phyloP scores from a whole-genome alignment of 768 basidiomycete species.

The Rhizopogon rudus region DNA sequence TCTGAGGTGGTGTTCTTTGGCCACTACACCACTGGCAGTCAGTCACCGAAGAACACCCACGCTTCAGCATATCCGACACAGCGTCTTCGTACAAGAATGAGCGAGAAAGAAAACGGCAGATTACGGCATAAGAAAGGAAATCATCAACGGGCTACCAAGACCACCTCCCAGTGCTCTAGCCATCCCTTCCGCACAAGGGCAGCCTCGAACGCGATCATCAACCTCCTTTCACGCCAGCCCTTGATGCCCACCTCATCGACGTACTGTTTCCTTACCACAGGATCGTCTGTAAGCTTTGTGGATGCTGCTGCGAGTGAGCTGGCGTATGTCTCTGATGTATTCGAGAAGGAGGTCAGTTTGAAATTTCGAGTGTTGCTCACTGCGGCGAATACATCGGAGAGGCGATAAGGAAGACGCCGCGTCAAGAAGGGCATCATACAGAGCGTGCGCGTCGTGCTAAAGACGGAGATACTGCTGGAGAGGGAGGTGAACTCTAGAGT shows the following conservation, averaged over 20 bases:
- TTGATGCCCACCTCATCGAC: conserved; percentile 22
- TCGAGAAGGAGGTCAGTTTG: conserved; percentile 30
- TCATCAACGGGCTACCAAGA: background rate
- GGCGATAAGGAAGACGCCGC: conserved; percentile 27
- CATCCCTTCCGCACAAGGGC: conserved; percentile 40
- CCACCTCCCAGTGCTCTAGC: conserved; percentile 42
- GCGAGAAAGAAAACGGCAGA: background rate
- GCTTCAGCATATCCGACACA: too few species aligned
- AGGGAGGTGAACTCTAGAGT: conserved; percentile 35
- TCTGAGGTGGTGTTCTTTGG: too few species aligned
- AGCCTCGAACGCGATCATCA: conserved; percentile 49
- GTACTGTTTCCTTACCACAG: conserved; percentile 8
- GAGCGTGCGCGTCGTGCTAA: conserved; percentile 34
- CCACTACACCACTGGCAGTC: too few species aligned
- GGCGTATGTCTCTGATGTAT: conserved; percentile 35
- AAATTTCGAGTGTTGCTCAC: conserved; percentile 22
- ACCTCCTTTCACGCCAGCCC: conserved; percentile 42
- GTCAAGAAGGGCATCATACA: conserved; percentile 41
- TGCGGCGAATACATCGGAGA: conserved; percentile 32
- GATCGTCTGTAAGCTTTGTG: conserved; percentile 7
- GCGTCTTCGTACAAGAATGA: background rate
- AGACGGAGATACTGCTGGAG: conserved; percentile 26
- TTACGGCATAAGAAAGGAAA: too few species aligned
- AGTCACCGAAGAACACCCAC: too few species aligned
- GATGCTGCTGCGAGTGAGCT: conserved; percentile 7